Conservation (phyloP, 805 yeast species). For the Barnettozyma californica region DNA sequence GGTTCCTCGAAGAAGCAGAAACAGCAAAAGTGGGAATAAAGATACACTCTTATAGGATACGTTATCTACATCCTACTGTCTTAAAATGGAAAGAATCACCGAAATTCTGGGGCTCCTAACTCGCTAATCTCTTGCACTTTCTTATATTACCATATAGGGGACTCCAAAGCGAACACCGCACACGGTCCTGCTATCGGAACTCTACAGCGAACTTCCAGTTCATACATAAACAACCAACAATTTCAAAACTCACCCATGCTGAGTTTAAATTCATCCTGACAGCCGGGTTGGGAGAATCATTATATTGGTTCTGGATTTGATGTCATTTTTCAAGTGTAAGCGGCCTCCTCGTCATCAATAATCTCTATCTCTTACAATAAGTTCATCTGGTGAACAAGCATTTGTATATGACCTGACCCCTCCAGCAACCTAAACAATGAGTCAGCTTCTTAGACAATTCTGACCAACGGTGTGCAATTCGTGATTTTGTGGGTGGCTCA, state of each 20-base stretch:
- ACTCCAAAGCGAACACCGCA: background rate
- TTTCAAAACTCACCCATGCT: constrained; percentile 23
- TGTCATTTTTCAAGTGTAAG: constrained; percentile 52
- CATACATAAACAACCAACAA: background rate
- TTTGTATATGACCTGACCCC: constrained; percentile 58
- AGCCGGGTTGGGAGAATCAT: constrained; percentile 70
- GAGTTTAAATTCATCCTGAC: constrained; percentile 39
- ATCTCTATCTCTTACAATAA: constrained; percentile 32
- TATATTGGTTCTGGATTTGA: constrained; percentile 66
- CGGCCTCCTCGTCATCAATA: constrained; percentile 59
- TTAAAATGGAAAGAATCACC: too few species aligned
- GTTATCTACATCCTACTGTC: too few species aligned
- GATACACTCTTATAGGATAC: too few species aligned
- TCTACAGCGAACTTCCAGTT: background rate
- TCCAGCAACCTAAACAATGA: constrained; percentile 60
- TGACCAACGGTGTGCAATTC: constrained; percentile 66
- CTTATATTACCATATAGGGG: too few species aligned
- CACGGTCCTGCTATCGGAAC: background rate
- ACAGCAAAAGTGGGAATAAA: too few species aligned
- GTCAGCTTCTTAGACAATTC: constrained; percentile 74
- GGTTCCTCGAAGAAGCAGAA: too few species aligned
- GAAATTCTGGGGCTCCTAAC: too few species aligned
- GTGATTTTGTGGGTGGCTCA: constrained; percentile 65
- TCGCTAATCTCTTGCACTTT: too few species aligned
- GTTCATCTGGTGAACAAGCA: constrained; percentile 52